Conservation (phyloP, 192 early-diverging fungal genomes). For the Backusella tuberculispora region DNA sequence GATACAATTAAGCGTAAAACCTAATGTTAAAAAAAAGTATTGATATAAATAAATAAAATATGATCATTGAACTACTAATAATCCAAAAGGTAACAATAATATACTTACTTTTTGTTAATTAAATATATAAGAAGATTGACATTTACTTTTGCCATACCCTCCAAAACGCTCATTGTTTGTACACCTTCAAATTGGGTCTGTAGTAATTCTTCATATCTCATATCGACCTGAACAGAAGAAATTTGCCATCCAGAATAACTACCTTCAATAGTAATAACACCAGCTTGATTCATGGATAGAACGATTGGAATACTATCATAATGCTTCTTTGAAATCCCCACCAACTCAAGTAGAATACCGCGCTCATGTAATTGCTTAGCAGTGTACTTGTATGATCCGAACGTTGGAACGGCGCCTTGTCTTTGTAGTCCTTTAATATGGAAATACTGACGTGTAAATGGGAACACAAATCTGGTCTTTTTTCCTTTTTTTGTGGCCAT, state of each 20-base stretch:
- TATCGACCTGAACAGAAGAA: conserved; percentile 73
- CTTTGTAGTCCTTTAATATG: conserved; percentile 87
- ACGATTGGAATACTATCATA: conserved; percentile 90
- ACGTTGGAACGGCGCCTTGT: conserved; percentile 88
- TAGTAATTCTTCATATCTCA: conserved; percentile 93
- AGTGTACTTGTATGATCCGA: conserved; percentile 98
- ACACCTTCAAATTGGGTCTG: conserved; percentile 94
- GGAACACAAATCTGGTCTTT: conserved; percentile 71
- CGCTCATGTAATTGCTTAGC: conserved; percentile 92
- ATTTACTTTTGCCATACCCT: conserved; percentile 90
- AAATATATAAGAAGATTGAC: conserved; percentile 94
- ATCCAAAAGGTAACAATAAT: neutral
- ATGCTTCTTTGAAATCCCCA: conserved; percentile 80
- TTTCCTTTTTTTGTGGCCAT: conserved; percentile 71
- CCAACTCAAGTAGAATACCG: conserved; percentile 87
- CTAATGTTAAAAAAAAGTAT: conserved; percentile 20
- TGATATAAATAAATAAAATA: neutral
- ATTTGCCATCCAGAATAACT: conserved; percentile 75
- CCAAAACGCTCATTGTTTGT: conserved; percentile 87
- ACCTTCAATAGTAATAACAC: conserved; percentile 89
- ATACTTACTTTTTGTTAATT: conserved; percentile 93
- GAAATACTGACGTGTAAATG: conserved; percentile 97
- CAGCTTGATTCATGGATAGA: conserved; percentile 91
- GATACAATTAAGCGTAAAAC: conserved; percentile 30
- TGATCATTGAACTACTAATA: neutral